A percentile compares a stretch with the other conserved stretches of the same genome.
Evolutionary conservation across 345 rosid species (phyloP).

Genomic region (Populus ilicifolia): DNA sequence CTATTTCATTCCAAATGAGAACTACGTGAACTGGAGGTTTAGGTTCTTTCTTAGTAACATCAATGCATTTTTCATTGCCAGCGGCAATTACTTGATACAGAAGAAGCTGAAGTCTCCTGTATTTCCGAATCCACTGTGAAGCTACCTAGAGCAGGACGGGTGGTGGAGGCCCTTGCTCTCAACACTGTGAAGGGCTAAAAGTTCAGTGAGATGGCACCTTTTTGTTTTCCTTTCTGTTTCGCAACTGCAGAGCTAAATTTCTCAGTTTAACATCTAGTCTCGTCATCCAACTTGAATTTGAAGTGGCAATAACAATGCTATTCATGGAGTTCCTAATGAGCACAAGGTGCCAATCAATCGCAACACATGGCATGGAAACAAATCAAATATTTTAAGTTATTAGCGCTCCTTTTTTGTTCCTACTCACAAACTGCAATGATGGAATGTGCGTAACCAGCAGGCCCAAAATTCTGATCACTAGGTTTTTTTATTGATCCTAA

Average conservation of each 20-base stretch:
- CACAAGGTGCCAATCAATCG: background rate
- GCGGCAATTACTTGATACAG: background rate
- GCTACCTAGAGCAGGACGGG: background rate
- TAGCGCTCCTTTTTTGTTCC: background rate
- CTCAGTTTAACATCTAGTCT: background rate
- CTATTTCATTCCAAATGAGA: background rate
- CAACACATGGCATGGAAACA: background rate
- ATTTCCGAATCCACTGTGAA: background rate
- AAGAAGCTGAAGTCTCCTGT: background rate
- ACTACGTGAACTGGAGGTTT: background rate
- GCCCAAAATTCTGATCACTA: conserved; percentile 73
- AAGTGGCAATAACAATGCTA: background rate
- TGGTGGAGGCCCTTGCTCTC: too few species aligned
- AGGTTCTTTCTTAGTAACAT: background rate
- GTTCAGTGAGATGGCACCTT: background rate
- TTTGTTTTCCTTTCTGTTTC: background rate
- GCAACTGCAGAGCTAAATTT: background rate
- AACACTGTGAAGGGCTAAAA: background rate
- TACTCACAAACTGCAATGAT: conserved; percentile 94
- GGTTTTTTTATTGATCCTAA: conserved; percentile 64
- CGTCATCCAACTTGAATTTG: background rate
- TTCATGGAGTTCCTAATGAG: background rate
- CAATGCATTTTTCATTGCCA: background rate
- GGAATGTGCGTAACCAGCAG: conserved; percentile 64
- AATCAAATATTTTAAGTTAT: background rate